Percentiles rank a stretch among this genome's conserved stretches.
These are phyloP conservation scores for Chlamydomonas sphaeroides DNA, from an alignment of 139 green algal genomes.

Conservation along the genomic window DNA sequence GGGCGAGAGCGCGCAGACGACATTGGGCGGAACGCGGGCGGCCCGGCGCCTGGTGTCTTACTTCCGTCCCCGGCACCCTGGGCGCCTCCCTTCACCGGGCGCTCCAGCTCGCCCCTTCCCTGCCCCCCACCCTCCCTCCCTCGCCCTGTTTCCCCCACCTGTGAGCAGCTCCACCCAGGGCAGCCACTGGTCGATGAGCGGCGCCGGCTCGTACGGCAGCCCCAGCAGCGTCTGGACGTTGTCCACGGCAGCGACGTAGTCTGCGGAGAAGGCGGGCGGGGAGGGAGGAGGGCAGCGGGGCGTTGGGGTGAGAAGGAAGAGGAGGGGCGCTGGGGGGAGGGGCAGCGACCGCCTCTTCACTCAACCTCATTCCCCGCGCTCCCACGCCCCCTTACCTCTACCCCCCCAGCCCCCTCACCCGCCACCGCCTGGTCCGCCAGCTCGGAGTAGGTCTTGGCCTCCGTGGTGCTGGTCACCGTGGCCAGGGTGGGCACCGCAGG, in stretches of 20 bases:
- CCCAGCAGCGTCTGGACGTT: slow-evolving; percentile 1
- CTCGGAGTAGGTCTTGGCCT: neutral
- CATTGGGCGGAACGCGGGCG: too few relatives aligned
- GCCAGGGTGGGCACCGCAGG: neutral
- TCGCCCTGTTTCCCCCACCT: too few relatives aligned
- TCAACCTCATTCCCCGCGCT: neutral
- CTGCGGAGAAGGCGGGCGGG: neutral
- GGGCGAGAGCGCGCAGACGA: too few relatives aligned
- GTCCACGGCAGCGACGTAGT: neutral
- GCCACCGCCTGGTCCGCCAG: neutral
- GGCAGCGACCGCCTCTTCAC: too few relatives aligned
- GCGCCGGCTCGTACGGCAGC: neutral
- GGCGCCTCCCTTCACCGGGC: too few relatives aligned
- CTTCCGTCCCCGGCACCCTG: too few relatives aligned
- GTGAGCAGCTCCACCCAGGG: slow-evolving; percentile 22
- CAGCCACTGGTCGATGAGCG: neutral
- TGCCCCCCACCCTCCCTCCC: too few relatives aligned
- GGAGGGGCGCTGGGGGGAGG: neutral
- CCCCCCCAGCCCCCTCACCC: neutral
- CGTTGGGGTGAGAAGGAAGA: neutral
- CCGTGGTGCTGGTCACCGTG: neutral
- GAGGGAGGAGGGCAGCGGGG: too few relatives aligned
- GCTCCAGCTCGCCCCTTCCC: too few relatives aligned
- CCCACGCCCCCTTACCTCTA: neutral
- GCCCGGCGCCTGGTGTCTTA: too few relatives aligned